A percentile compares a stretch with the other conserved stretches of the same genome.
These are phyloP conservation scores for Pueraria montana DNA, from an alignment of 306 rosid species.

Conservation along the genomic window DNA sequence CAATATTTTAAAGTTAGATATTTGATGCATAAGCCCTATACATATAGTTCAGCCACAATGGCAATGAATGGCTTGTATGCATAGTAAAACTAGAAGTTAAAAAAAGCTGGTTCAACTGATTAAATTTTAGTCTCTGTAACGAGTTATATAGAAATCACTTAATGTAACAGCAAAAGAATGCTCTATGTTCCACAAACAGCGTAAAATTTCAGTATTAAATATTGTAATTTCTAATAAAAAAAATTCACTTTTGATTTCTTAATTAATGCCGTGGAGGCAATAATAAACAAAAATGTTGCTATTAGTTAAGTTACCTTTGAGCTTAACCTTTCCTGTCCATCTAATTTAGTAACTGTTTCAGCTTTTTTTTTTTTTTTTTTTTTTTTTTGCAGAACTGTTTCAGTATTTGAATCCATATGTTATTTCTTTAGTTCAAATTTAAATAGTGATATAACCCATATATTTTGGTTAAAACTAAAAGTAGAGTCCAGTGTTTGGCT, in stretches of 20 bases:
- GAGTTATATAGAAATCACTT: neutral
- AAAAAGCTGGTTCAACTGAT: neutral
- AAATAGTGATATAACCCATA: neutral
- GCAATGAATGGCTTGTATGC: neutral
- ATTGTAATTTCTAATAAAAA: neutral
- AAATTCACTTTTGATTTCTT: neutral
- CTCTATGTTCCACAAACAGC: neutral
- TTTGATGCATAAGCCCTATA: neutral
- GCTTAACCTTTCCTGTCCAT: neutral
- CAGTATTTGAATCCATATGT: neutral
- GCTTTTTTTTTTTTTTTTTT: neutral
- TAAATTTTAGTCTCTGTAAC: neutral
- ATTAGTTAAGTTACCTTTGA: neutral
- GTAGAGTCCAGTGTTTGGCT: constrained; percentile 9
- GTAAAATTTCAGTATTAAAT: neutral
- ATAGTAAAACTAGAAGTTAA: neutral
- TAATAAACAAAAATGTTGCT: neutral
- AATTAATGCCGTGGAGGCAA: neutral
- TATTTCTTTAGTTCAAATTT: constrained; percentile 26
- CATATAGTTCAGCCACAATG: neutral
- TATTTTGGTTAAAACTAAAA: neutral
- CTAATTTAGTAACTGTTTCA: constrained; percentile 7
- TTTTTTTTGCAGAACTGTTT: neutral
- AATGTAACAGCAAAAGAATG: neutral
- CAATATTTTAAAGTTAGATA: neutral